Evolutionary conservation across 2,329 filamentous ascomycete genomes (phyloP), one percentile per base, ranked within the genome.

Genomic region (Aspergillus hiratsukae): DNA sequence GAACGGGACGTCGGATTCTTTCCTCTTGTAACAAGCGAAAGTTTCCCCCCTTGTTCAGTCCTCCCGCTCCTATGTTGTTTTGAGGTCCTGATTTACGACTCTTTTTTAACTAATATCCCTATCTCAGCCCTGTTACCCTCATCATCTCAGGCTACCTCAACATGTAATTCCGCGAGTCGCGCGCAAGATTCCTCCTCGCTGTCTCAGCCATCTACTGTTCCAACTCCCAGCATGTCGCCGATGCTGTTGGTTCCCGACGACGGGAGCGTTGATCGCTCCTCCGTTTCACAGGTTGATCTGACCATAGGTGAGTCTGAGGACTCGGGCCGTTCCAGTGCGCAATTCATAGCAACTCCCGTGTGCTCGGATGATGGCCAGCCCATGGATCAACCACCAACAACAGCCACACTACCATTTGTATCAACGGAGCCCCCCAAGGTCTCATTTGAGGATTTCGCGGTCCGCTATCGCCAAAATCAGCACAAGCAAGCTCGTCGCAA

Each of bases 401-500:
- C 50, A 31, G 48, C 52, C 51, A 48, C 59, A 45, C 58, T 58
- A 40, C 53, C 61, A 45, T 41, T 55, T 45, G 49, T 46, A n/a
- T 31, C 59, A 45, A 65, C 54, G 55, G 64, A 67, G 54, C 27
- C 43, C 49, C 62, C 62, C 59, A 65, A 61, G 53, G 65, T 77
- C 28, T 72, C 72, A 40, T 77, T 79, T 61, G 72, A 76, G 59
- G 74, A 78, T 51, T 75, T 79, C 66, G 75, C 76, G 49, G 62
- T 64, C 53, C 69, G 75, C 49, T 73, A 75, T 59, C 73, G 74
- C 41, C 71, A 76, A 43, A 75, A 72, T 56, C 68, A 74, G 58
- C 72, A 76, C 56, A 75, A 76, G 57, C 72, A 74, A 54, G 61
- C 68, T 61, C 74, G 74, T 56, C 72, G 72, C 62, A 74, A 72